Evolutionary conservation across 2,329 filamentous ascomycete species (phyloP), one percentile per base, ranked within the genome.

Genomic region (Diaporthe sp.): DNA sequence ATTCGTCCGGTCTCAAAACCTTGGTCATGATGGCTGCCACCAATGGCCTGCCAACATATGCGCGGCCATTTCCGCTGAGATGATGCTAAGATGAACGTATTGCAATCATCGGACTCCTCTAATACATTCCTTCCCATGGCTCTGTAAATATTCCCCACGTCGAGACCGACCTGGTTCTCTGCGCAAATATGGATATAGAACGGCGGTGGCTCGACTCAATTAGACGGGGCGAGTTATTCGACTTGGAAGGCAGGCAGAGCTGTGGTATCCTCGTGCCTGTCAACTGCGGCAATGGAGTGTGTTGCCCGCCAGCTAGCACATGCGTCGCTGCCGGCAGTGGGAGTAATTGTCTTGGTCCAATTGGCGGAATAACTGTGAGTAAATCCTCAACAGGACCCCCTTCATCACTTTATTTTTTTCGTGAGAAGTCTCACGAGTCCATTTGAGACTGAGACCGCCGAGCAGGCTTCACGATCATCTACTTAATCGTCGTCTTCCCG

Each of bases 31-130:
- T n/a, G 46, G 25, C 62, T 37, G 31, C 31, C 62, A 51, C 65
- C 46, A 68, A 53, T 68, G 65, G 65, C 34, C 65, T 39, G 65
- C 22, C 65, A 68, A 68, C 65, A 53, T 39, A 53, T 68, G 65
- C 65, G 22, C 22, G 65, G 46, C 31, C 62, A 19, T 68, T 53
- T 51, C 62, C 62, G 62, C 62, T 68, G 62, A 68, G 46, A 68
- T 53, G 65, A 68, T 68, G 65, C 46, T 68, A 68, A 68, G 65
- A 53, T 25, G 46, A 68, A 68, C 31, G 15, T 42, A 39, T 37
- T 68, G 65, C 13, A 53, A 46, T 28, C 46, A 68, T 68, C 65
- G 46, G 65, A 68, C 46, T 53, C 34, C 46, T 53, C 65, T 68
- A 53, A 53, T 53, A 39, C 42, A 53, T 19, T 49, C 46, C 25